Conservation (phyloP, 768 basidiomycete species). For the Kwoniella heveanensis region DNA sequence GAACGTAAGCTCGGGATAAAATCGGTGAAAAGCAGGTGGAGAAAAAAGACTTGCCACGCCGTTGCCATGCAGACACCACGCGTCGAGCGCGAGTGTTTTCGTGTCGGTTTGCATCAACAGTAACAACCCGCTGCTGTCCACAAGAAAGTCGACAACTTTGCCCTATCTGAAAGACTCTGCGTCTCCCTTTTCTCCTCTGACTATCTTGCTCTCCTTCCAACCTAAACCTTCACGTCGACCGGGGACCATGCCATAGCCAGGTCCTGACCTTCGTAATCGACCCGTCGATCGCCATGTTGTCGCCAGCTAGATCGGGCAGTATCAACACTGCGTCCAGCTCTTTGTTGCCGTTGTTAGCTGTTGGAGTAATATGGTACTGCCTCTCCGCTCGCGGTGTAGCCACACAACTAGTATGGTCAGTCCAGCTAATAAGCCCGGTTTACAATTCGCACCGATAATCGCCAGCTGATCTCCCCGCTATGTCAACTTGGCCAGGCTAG, state of each 20-base stretch:
- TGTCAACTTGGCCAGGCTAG: no score
- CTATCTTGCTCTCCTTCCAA: no score
- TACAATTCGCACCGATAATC: no score
- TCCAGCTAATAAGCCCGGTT: no score
- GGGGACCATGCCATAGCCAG: no score
- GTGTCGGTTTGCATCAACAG: not conserved
- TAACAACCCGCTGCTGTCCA: no score
- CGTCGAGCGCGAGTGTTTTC: slow-evolving; percentile 1
- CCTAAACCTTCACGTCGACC: no score
- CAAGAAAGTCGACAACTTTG: no score
- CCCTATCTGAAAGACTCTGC: no score
- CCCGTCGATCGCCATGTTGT: not conserved
- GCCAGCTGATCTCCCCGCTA: no score
- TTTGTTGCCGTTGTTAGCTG: slow-evolving; percentile 20
- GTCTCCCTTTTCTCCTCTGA: no score
- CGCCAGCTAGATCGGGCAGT: not conserved
- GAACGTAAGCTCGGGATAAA: slow-evolving; percentile 6
- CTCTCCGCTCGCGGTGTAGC: slow-evolving; percentile 17
- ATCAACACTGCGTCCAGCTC: slow-evolving; percentile 7
- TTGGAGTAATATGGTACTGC: slow-evolving; percentile 21
- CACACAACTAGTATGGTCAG: slow-evolving; percentile 29
- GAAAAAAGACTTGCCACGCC: not conserved
- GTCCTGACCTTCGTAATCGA: no score
- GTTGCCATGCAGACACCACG: not conserved
- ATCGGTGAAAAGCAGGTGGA: not conserved